phyloP scores from a whole-genome alignment of 2,329 filamentous ascomycete genomes.

The Botryosphaeria dothidea region DNA sequence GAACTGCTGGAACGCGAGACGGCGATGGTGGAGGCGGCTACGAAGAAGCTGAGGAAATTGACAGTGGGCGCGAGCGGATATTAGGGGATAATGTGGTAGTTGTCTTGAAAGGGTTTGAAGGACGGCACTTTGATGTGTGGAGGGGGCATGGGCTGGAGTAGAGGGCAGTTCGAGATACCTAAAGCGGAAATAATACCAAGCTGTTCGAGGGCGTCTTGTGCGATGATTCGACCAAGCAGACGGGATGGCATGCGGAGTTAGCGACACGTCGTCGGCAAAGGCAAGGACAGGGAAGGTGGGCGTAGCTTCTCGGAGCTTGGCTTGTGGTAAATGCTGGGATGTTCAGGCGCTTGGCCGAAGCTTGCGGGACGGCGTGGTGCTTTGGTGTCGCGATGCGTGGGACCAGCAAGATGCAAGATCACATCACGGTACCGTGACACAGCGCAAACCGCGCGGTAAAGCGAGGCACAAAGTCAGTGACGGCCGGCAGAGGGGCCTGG shows the following conservation, averaged over 20 bases:
- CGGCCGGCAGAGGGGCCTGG: background rate
- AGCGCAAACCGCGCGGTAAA: conserved; percentile 6
- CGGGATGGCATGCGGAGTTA: background rate
- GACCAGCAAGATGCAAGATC: background rate
- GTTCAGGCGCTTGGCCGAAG: conserved; percentile 2
- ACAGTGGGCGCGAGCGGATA: conserved; percentile 3
- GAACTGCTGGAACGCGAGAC: conserved; percentile 34
- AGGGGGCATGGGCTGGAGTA: background rate
- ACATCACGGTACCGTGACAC: conserved; percentile 15
- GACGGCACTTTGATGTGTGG: background rate
- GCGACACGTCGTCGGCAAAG: conserved; percentile 8
- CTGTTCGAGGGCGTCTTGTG: background rate
- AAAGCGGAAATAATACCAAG: conserved; percentile 18
- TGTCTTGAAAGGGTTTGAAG: conserved; percentile 2
- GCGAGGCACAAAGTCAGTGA: background rate
- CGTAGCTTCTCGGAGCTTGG: conserved; percentile 2
- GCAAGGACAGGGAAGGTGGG: background rate
- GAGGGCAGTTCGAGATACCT: conserved; percentile 3
- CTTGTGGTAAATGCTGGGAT: conserved; percentile 2
- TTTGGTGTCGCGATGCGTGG: background rate
- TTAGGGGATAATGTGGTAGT: background rate
- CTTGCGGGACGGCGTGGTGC: background rate
- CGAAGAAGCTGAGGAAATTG: conserved; percentile 30
- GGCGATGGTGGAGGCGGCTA: conserved; percentile 35
- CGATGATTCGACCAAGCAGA: background rate